These are phyloP conservation scores for Mycena capillaripes DNA, from an alignment of 768 basidiomycete species.

Conservation along the genomic window DNA sequence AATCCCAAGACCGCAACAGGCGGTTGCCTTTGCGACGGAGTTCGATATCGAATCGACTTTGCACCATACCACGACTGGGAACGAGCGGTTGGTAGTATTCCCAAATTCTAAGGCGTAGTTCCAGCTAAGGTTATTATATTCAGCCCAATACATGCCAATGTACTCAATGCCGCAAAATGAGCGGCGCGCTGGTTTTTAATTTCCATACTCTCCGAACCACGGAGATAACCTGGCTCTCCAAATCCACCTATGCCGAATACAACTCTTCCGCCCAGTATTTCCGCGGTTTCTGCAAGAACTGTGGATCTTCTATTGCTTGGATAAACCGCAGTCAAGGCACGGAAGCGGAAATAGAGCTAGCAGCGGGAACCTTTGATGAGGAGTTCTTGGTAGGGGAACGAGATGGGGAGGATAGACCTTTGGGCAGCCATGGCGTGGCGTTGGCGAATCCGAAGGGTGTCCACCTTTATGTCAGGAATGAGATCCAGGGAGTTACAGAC, in stretches of 20 bases:
- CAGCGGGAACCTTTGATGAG: conserved; percentile 21
- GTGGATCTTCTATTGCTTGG: conserved; percentile 26
- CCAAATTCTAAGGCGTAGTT: neutral
- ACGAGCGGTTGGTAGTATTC: neutral
- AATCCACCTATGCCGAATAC: conserved; percentile 27
- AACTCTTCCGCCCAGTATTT: conserved; percentile 11
- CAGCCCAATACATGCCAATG: conserved; percentile 30
- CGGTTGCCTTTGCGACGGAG: conserved; percentile 23
- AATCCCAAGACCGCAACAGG: conserved; percentile 9
- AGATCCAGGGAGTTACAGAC: conserved; percentile 22
- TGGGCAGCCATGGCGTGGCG: conserved; percentile 6
- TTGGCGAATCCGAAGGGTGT: conserved; percentile 19
- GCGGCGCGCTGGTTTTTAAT: conserved; percentile 1
- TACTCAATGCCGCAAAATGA: conserved; percentile 31
- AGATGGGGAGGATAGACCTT: conserved; percentile 10
- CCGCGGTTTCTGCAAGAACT: conserved; percentile 26
- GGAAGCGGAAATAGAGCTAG: conserved; percentile 7
- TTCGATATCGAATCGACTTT: conserved; percentile 28
- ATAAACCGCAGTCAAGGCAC: conserved; percentile 4
- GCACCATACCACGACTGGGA: conserved; percentile 26
- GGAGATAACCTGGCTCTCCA: conserved; percentile 16
- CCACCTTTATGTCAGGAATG: conserved; percentile 25
- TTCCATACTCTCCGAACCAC: conserved; percentile 1
- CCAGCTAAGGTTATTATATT: neutral
- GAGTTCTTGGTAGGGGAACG: conserved; percentile 23